These are phyloP conservation scores for Rhizopogon vulgaris DNA, from an alignment of 768 basidiomycete species.

Conservation along the genomic window DNA sequence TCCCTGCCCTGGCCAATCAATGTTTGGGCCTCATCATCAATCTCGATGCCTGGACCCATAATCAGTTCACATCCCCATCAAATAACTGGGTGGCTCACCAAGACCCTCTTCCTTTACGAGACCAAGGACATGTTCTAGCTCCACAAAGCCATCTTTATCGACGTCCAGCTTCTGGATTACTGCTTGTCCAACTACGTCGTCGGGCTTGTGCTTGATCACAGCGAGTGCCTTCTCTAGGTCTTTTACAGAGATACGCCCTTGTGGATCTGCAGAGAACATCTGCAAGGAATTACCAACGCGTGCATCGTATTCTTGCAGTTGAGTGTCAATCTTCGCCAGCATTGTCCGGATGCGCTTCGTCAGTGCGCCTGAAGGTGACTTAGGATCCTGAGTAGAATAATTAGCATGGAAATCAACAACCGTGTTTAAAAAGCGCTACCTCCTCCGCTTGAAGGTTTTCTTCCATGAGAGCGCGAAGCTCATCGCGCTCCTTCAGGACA, in stretches of 20 bases:
- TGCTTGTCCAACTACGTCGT: conserved; percentile 80
- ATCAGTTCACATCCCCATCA: not conserved
- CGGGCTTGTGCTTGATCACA: conserved; percentile 91
- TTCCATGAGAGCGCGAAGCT: conserved; percentile 86
- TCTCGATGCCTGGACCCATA: conserved; percentile 54
- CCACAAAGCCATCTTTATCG: conserved; percentile 93
- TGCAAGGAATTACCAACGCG: conserved; percentile 81
- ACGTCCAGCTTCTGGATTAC: conserved; percentile 93
- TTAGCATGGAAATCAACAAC: conserved; percentile 1
- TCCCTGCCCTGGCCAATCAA: conserved; percentile 82
- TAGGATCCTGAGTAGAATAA: conserved; percentile 52
- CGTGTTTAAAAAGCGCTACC: conserved; percentile 31
- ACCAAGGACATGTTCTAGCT: conserved; percentile 89
- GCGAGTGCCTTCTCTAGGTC: conserved; percentile 88
- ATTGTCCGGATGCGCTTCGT: conserved; percentile 94
- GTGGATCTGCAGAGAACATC: conserved; percentile 78
- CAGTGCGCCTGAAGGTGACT: conserved; percentile 77
- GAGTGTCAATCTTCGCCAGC: conserved; percentile 92
- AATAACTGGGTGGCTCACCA: conserved; percentile 36
- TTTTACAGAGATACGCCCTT: conserved; percentile 82
- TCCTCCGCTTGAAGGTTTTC: conserved; percentile 89
- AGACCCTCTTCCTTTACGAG: conserved; percentile 85
- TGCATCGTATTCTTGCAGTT: conserved; percentile 87
- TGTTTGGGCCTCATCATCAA: conserved; percentile 80
- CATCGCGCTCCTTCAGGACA: conserved; percentile 92